Evolutionary conservation across 257 asterid species (phyloP).

Genomic region (Cordia subcordata): DNA sequence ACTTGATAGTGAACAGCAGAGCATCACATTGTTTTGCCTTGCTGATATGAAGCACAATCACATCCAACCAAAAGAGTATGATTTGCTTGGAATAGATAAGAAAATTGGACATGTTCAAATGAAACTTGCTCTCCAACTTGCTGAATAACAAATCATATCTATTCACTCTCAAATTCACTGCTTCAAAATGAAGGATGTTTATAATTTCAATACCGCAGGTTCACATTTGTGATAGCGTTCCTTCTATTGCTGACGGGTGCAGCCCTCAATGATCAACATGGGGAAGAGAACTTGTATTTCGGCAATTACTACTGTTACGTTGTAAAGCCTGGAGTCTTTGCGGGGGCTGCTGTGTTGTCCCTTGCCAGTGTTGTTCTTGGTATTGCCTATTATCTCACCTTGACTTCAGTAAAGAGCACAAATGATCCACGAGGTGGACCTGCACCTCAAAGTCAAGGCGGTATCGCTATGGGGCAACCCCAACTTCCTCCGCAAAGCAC

Average conservation of each 20-base stretch:
- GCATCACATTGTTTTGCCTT: not conserved
- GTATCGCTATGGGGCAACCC: constrained; percentile 85
- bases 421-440: constrained; percentile 35
- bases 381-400: constrained; percentile 49
- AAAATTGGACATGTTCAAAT: too few relatives aligned
- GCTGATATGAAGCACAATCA: not conserved
- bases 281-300: constrained; percentile 67
- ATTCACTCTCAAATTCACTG: not conserved
- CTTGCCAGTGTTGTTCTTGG: constrained; percentile 71
- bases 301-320: constrained; percentile 70
- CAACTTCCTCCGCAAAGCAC: constrained; percentile 48
- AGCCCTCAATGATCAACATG: constrained; percentile 82
- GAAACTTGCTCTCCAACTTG: too few relatives aligned
- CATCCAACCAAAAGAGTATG: too few relatives aligned
- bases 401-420: constrained; percentile 40
- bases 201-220: constrained; percentile 49
- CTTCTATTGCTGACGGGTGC: constrained; percentile 93
- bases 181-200: not conserved
- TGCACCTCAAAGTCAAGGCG: constrained; percentile 43
- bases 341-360: constrained; percentile 76
- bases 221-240: constrained; percentile 78
- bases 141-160: not conserved
- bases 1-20: not conserved
- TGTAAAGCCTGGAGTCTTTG: constrained; percentile 85
- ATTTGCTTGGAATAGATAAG: too few relatives aligned